A percentile compares a stretch with the other conserved stretches of the same genome.
Conservation (phyloP, 177 flowering plant genomes). For the Vitis hybrid region DNA sequence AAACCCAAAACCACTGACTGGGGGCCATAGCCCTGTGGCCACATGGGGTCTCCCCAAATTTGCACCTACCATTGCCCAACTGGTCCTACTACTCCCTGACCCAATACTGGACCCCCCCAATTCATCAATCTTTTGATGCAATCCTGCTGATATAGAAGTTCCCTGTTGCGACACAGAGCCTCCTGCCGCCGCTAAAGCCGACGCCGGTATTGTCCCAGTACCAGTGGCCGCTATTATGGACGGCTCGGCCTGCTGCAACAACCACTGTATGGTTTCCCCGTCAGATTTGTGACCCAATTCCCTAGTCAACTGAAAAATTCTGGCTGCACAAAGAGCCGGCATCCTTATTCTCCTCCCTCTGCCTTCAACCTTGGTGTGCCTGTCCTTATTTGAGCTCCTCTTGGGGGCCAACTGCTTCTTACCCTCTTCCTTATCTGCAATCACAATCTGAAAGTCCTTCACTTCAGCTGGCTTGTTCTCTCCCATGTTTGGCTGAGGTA, state of each 20-base stretch:
- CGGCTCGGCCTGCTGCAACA: conserved; percentile 58
- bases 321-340: conserved; percentile 66
- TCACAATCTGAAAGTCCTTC: conserved; percentile 50
- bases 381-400: conserved; percentile 51
- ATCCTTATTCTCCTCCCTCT: conserved; percentile 55
- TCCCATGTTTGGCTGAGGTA: conserved; percentile 33
- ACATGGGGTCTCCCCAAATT: conserved; percentile 40
- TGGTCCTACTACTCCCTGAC: conserved; percentile 33
- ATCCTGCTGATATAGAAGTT: conserved; percentile 38
- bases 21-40: conserved; percentile 41
- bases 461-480: conserved; percentile 40
- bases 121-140: conserved; percentile 39
- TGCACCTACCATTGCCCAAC: conserved; percentile 43
- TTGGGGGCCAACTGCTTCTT: conserved; percentile 49
- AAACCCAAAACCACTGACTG: conserved; percentile 32
- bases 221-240: conserved; percentile 59
- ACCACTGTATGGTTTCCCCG: conserved; percentile 64
- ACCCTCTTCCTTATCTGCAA: conserved; percentile 40
- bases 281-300: conserved; percentile 64
- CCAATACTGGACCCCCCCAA: conserved; percentile 36
- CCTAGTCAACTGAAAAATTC: conserved; percentile 55
- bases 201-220: conserved; percentile 55
- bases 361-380: conserved; percentile 63
- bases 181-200: conserved; percentile 40
- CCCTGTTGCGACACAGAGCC: conserved; percentile 45